These are phyloP conservation scores for Physcomitrium patens DNA, from an alignment of 225 moss, liverwort and hornwort genomes.

Conservation along the genomic window DNA sequence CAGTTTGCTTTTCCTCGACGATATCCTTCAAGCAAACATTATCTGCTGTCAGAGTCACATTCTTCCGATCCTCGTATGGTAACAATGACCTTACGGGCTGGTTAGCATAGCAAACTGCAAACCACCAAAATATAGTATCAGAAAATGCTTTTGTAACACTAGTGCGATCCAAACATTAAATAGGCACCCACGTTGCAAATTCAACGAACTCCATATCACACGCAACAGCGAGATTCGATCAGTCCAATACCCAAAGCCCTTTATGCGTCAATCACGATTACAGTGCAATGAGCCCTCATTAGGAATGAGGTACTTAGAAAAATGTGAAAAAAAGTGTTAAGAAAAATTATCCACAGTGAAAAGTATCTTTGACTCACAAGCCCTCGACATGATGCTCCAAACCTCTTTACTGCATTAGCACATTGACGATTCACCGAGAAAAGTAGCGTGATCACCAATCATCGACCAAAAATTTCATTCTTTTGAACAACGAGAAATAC, in stretches of 20 bases:
- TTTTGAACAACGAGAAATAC: background rate
- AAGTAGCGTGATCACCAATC: background rate
- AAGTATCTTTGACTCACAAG: background rate
- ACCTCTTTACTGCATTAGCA: background rate
- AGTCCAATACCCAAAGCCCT: background rate
- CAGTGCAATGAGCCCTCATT: background rate
- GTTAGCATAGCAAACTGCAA: conserved; percentile 36
- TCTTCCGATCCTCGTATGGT: background rate
- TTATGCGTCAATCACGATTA: background rate
- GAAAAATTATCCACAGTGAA: background rate
- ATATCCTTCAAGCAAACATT: conserved; percentile 38
- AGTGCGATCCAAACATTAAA: background rate
- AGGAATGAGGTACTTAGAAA: background rate
- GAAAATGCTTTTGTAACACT: background rate
- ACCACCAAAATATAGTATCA: background rate
- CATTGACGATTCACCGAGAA: background rate
- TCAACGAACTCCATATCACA: background rate
- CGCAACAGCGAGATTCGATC: background rate
- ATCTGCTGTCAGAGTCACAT: conserved; percentile 29
- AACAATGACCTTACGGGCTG: conserved; percentile 13
- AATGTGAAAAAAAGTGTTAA: background rate
- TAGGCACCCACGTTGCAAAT: background rate
- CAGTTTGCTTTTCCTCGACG: conserved; percentile 15
- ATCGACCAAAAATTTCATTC: background rate
- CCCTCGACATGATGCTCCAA: background rate